Base-by-base conservation (phyloP, 805 yeast species). In the Saturnispora diversa region DNA sequence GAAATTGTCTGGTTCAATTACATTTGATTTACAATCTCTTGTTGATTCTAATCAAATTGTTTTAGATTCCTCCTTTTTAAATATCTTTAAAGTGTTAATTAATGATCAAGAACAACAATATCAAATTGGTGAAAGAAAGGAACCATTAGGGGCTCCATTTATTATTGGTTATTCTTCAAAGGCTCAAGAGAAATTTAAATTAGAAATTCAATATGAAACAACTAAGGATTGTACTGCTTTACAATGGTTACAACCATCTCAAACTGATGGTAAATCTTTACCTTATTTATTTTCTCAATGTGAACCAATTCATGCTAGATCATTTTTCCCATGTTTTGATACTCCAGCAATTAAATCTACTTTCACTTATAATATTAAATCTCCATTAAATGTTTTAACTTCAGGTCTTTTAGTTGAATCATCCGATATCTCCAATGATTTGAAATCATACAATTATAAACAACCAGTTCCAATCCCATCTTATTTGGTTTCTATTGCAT, bases 231-330 rank as follows among this genome's bases (percentile, higher is more conserved):
- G 94, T 54, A 84, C 95, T 1, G 95, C 95, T 3, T 65, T 86
- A 45, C 95, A 87, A 60, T 87, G 92, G 77, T 64, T 87, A 39
- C 74, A 73, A n/a, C 76, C 79, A 26, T 75, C 69, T 39, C 83
- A 79, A 50, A 82, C 94, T 7, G 77, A 77, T 35, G 94, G 88
- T 13, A 74, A 77, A 45, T 72, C 70, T 31, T 67, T 68, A 20
- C 86, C 85, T 1, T 81, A 75, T 58, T 68, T 87, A 43, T 87
- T 86, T 59, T 84, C 95, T 9, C 96, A 87, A 62, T 75, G 94
- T 56, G 94, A 87, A 64, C 87, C 95, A 27, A 86, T 84, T 48
- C 95, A 87, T 55, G 92, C 95, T 6, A 72, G 96, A 53, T 74
- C 90, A 12, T 68, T 86, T 54, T 80, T 83, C 64, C 96, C 96